Evolutionary conservation across 441 rosid species (phyloP).

Genomic region (California macrophylla): DNA sequence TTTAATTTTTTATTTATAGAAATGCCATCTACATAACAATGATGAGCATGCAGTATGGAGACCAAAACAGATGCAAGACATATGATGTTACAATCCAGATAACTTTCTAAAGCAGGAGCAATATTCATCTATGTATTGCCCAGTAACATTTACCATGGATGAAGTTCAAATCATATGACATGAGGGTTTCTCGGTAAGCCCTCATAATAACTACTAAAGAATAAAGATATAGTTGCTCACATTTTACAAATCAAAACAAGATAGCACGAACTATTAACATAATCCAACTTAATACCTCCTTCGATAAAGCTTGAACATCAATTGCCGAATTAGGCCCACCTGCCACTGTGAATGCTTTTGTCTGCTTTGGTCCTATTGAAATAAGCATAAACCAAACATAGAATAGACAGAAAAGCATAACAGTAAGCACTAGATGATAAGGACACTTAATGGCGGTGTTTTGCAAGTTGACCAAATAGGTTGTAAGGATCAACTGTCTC

Average conservation of each 20-base stretch:
- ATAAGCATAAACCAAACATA: slow-evolving; percentile 15
- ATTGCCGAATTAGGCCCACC: slow-evolving; percentile 35
- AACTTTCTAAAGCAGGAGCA: not conserved
- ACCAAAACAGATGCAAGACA: too few species aligned
- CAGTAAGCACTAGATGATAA: not conserved
- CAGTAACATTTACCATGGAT: not conserved
- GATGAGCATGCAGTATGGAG: too few species aligned
- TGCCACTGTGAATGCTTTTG: slow-evolving; percentile 26
- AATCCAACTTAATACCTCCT: slow-evolving; percentile 47
- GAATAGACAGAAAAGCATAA: not conserved
- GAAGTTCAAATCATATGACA: not conserved
- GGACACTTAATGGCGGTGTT: not conserved
- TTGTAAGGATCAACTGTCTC: slow-evolving; percentile 26
- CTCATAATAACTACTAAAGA: not conserved
- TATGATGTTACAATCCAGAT: too few species aligned
- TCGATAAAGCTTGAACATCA: slow-evolving; percentile 54
- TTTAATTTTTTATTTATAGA: too few species aligned
- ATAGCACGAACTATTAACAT: not conserved
- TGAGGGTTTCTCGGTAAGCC: too few species aligned
- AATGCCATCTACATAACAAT: too few species aligned
- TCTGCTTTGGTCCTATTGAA: slow-evolving; percentile 50
- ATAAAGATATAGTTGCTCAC: not conserved
- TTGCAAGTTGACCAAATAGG: slow-evolving; percentile 30
- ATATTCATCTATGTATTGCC: not conserved
- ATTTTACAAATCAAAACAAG: not conserved